Conservation (phyloP, 176 grass and related monocot genomes). For the Poa pratensis region DNA sequence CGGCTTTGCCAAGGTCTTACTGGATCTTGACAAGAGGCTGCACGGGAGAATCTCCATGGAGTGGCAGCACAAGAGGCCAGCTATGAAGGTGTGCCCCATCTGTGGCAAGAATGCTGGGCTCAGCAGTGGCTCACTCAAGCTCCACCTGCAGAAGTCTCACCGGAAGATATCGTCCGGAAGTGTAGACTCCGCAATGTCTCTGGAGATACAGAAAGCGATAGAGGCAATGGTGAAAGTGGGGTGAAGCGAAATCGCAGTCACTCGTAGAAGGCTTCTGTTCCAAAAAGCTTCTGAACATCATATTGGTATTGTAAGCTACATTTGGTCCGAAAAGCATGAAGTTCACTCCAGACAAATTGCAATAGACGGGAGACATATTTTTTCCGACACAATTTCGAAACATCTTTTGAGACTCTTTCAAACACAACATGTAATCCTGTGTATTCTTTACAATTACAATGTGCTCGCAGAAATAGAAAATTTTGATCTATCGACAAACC, state of each 20-base stretch:
- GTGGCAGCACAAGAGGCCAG: constrained; percentile 78
- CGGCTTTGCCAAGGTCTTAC: constrained; percentile 77
- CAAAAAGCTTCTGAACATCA: background rate
- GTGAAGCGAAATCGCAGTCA: constrained; percentile 45
- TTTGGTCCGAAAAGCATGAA: background rate
- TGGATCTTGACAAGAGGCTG: constrained; percentile 77
- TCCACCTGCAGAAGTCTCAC: constrained; percentile 90
- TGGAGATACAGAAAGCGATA: constrained; percentile 83
- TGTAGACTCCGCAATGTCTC: constrained; percentile 73
- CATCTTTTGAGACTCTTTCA: background rate
- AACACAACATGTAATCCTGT: constrained; percentile 5
- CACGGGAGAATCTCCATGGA: constrained; percentile 81
- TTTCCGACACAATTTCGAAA: background rate
- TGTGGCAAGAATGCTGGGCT: constrained; percentile 86
- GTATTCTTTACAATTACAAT: constrained; percentile 5
- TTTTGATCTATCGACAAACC: background rate
- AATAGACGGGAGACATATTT: background rate
- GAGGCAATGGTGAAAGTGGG: constrained; percentile 61
- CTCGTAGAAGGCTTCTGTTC: constrained; percentile 40
- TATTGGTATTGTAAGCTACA: background rate
- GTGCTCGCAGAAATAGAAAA: background rate
- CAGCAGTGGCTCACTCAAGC: constrained; percentile 89
- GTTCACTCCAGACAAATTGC: background rate
- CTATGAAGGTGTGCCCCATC: constrained; percentile 85
- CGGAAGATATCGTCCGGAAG: constrained; percentile 76